Evolutionary conservation across 257 asterid genomes (phyloP).

Genomic region (Jacaranda copaia): DNA sequence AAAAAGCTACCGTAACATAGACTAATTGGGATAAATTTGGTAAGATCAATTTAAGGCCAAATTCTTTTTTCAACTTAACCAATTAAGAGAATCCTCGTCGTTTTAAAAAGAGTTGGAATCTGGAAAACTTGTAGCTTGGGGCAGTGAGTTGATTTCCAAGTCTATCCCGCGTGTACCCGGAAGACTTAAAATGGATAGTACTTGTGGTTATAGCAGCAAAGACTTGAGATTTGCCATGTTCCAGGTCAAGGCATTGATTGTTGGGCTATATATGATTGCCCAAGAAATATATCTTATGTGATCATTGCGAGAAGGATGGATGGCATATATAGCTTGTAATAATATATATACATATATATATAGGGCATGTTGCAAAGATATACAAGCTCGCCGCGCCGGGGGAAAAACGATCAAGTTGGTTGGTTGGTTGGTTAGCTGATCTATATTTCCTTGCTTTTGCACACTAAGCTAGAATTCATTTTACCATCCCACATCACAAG

Average conservation of each 20-base stretch:
- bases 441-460: slow-evolving; percentile 18
- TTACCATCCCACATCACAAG: slow-evolving; percentile 21
- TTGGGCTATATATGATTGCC: background rate
- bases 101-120: too few relatives aligned
- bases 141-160: too few relatives aligned
- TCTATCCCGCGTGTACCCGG: too few relatives aligned
- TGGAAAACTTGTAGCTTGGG: too few relatives aligned
- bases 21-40: too few relatives aligned
- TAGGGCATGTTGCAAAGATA: background rate
- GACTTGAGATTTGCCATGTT: background rate
- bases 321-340: slow-evolving; percentile 12
- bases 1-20: too few relatives aligned
- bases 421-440: background rate
- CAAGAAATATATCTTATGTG: background rate
- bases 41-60: too few relatives aligned
- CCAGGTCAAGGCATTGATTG: slow-evolving; percentile 22
- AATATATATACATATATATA: too few relatives aligned
- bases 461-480: background rate
- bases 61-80: too few relatives aligned
- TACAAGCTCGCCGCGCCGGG: too few relatives aligned
- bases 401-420: too few relatives aligned
- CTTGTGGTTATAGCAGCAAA: background rate
- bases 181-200: background rate
- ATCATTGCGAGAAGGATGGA: slow-evolving; percentile 23
- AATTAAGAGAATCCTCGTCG: too few relatives aligned